These are phyloP conservation scores for Lachnellula arida DNA, from an alignment of 2,329 filamentous ascomycete species.

Conservation along the genomic window DNA sequence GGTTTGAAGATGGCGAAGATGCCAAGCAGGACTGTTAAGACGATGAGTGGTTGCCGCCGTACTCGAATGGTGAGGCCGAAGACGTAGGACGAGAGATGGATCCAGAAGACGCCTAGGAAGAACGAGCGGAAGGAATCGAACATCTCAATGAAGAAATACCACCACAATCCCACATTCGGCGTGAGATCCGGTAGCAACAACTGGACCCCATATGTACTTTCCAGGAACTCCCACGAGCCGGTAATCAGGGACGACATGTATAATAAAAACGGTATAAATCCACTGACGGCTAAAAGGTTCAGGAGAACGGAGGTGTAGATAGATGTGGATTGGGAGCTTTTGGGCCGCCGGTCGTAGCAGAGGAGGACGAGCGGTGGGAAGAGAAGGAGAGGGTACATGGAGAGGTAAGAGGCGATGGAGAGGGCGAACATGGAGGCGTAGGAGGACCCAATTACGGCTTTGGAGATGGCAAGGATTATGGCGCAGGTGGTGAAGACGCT, in stretches of 20 bases:
- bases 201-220: conserved; percentile 89
- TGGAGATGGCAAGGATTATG: conserved; percentile 77
- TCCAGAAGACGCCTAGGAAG: conserved; percentile 97
- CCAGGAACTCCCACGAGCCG: conserved; percentile 81
- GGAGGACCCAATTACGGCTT: conserved; percentile 68
- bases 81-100: conserved; percentile 88
- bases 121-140: conserved; percentile 97
- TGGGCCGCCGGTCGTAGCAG: conserved; percentile 60
- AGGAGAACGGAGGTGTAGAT: conserved; percentile 47
- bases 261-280: conserved; percentile 58
- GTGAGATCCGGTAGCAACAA: conserved; percentile 87
- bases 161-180: conserved; percentile 95
- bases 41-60: conserved; percentile 79
- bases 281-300: conserved; percentile 49
- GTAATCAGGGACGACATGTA: conserved; percentile 69
- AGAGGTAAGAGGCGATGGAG: conserved; percentile 83
- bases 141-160: conserved; percentile 99
- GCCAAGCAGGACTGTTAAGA: conserved; percentile 77
- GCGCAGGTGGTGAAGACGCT: conserved; percentile 85
- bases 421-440: conserved; percentile 78
- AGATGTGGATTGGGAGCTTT: conserved; percentile 33
- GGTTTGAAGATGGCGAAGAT: conserved; percentile 96
- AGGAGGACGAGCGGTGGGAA: conserved; percentile 78
- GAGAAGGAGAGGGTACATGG: conserved; percentile 84
- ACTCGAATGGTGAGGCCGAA: conserved; percentile 79